A percentile compares a stretch with the other conserved stretches of the same genome.
phyloP scores from a whole-genome alignment of 1,284 basidiomycete species.

The Ustilago loliicola region DNA sequence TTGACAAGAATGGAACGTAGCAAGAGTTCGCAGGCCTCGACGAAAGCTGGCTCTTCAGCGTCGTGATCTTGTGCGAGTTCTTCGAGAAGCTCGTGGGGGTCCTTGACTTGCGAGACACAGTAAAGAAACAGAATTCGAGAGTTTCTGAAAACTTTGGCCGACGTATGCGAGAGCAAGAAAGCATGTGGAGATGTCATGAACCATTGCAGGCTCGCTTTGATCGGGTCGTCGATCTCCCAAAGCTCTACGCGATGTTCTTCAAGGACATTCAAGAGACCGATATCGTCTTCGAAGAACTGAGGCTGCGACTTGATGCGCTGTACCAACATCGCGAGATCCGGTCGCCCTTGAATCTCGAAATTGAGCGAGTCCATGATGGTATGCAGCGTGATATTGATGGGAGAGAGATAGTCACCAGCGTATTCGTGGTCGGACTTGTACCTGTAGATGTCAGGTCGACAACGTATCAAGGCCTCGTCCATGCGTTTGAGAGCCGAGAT shows the following conservation, averaged over 20 bases:
- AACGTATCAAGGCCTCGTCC: conserved; percentile 28
- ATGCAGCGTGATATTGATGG: conserved; percentile 21
- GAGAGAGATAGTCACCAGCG: conserved; percentile 11
- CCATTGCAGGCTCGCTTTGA: conserved; percentile 28
- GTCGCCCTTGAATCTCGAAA: conserved; percentile 22
- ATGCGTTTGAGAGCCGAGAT: conserved; percentile 29
- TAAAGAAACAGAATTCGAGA: conserved; percentile 21
- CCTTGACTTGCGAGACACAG: conserved; percentile 23
- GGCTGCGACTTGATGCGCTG: conserved; percentile 8
- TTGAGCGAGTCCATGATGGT: conserved; percentile 40
- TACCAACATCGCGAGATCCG: neutral
- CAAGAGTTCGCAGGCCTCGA: conserved; percentile 20
- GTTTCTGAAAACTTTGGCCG: conserved; percentile 10
- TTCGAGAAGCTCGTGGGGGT: conserved; percentile 17
- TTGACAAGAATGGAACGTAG: conserved; percentile 26
- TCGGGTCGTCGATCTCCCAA: conserved; percentile 14
- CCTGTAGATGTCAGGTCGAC: conserved; percentile 30
- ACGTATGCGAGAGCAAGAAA: conserved; percentile 31
- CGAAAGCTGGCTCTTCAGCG: conserved; percentile 21
- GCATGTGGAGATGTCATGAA: conserved; percentile 33
- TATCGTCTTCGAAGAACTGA: conserved; percentile 19
- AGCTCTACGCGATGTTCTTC: neutral
- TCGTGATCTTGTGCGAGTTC: conserved; percentile 18
- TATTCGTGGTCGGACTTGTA: conserved; percentile 7
- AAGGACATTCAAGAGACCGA: conserved; percentile 17